A percentile compares a stretch with the other conserved stretches of the same genome.
Conservation (phyloP, 306 rosid species). For the Ormosia semicastrata region DNA sequence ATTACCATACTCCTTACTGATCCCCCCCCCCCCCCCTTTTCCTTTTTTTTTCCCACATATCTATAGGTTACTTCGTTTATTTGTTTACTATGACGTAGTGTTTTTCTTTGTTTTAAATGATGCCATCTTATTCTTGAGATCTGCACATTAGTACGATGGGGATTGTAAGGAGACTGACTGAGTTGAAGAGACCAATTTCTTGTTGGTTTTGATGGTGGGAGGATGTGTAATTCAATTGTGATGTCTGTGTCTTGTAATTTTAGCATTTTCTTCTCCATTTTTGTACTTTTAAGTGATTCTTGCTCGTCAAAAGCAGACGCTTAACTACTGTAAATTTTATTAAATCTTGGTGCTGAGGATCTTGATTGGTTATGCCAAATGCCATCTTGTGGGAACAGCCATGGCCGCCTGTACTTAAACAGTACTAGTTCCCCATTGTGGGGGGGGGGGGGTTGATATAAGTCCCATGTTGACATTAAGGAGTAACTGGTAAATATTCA, state of each 20-base stretch:
- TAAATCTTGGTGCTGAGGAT: conserved; percentile 23
- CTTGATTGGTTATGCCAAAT: conserved; percentile 28
- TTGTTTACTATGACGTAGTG: conserved; percentile 46
- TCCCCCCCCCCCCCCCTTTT: neutral
- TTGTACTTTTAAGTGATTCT: conserved; percentile 35
- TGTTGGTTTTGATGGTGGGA: conserved; percentile 54
- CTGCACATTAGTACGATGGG: conserved; percentile 46
- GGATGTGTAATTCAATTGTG: conserved; percentile 54
- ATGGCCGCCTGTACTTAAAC: neutral
- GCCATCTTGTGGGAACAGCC: conserved; percentile 17
- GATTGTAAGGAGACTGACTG: conserved; percentile 42
- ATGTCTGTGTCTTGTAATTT: conserved; percentile 48
- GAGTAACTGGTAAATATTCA: neutral
- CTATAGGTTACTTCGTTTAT: conserved; percentile 44
- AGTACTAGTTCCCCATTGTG: neutral
- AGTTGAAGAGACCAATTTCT: conserved; percentile 41
- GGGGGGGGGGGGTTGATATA: neutral
- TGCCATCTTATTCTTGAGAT: conserved; percentile 54
- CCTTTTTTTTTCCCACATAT: conserved; percentile 29
- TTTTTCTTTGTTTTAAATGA: conserved; percentile 39
- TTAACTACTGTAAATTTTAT: conserved; percentile 37
- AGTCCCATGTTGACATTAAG: neutral
- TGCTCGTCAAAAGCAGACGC: conserved; percentile 39
- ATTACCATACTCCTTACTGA: conserved; percentile 78
- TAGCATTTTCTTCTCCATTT: conserved; percentile 40